Base-by-base conservation (phyloP, 2,329 filamentous ascomycete genomes). In the Myriosclerotinia curreyana region DNA sequence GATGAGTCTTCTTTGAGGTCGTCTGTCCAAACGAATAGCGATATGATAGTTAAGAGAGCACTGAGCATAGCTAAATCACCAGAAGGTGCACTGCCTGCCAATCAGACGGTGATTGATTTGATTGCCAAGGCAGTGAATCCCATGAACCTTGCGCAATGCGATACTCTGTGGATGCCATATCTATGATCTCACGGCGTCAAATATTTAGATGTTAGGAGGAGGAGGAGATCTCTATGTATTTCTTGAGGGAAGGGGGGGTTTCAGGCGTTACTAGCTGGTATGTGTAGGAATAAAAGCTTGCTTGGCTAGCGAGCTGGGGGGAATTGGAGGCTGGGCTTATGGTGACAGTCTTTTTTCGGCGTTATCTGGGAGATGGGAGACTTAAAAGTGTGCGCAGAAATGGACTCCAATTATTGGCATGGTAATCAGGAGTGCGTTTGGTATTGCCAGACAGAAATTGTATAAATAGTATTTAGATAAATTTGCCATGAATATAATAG, bases 121-220 rank as follows among this genome's bases (percentile, higher is more conserved):
- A 90, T 99, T 67, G 90, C 90, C n/a, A 89, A 89, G 79, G 92
- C 94, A 1, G 93, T 96, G 20, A 96, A 96, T 77, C 95, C 95
- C 1, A 87, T 91, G 79, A 92, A 95, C 75, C 77, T 99, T 77
- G 88, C 90, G 52, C 85, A 91, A 77, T 93, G 90, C 73, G 95
- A 99, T 81, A 87, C 93, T 65, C 79, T 99, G 71, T 99, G 95
- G 92, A 98, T 98, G 94, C 89, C 92, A 31, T 99, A 96, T 80
- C 79, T 98, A 74, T 98, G 81, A 77, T 66, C 8, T 2, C 25
- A 36, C 20, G 50, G 25, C 31, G 2, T 53, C 1, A 5, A 5
- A n/a, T 53, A n/a, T 52, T 28, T 15, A 42, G 42, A 22, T 20
- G 14, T 44, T 48, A 15, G 48, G 1, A 44, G 17, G 36, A 28